phyloP scores from a whole-genome alignment of 1,139 yeast species.

The Debaryomyces psychrophilus region DNA sequence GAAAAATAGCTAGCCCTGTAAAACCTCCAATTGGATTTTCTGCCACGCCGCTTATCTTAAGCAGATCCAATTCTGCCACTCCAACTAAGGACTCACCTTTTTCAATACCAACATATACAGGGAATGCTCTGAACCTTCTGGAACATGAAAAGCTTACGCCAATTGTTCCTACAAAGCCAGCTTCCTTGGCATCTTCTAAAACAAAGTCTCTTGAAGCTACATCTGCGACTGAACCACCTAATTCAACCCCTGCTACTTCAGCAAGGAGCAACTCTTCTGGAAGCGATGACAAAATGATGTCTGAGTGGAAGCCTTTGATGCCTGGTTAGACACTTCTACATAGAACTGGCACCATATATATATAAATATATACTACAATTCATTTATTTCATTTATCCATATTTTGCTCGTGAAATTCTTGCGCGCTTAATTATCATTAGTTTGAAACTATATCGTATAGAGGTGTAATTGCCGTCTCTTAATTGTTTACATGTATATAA shows the following conservation, averaged over 20 bases:
- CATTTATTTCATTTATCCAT: neutral
- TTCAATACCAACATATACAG: slow-evolving; percentile 9
- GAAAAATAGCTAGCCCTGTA: slow-evolving; percentile 20
- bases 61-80: slow-evolving; percentile 35
- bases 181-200: slow-evolving; percentile 27
- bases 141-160: slow-evolving; percentile 26
- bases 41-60: slow-evolving; percentile 44
- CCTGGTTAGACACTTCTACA: slow-evolving; percentile 40
- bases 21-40: slow-evolving; percentile 40
- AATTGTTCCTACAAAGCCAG: slow-evolving; percentile 42
- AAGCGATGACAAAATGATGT: slow-evolving; percentile 33
- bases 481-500: neutral
- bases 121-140: neutral
- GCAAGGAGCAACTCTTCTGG: slow-evolving; percentile 14
- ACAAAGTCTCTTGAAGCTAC: slow-evolving; percentile 12
- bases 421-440: neutral
- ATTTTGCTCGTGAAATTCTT: neutral
- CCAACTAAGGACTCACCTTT: slow-evolving; percentile 20
- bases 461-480: neutral
- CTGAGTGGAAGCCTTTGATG: slow-evolving; percentile 60
- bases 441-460: neutral
- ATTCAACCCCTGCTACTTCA: slow-evolving; percentile 7
- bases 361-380: neutral
- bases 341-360: slow-evolving; percentile 6
- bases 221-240: neutral